Evolutionary conservation across 345 rosid species (phyloP).

Genomic region (Rhodomyrtus tomentosa): DNA sequence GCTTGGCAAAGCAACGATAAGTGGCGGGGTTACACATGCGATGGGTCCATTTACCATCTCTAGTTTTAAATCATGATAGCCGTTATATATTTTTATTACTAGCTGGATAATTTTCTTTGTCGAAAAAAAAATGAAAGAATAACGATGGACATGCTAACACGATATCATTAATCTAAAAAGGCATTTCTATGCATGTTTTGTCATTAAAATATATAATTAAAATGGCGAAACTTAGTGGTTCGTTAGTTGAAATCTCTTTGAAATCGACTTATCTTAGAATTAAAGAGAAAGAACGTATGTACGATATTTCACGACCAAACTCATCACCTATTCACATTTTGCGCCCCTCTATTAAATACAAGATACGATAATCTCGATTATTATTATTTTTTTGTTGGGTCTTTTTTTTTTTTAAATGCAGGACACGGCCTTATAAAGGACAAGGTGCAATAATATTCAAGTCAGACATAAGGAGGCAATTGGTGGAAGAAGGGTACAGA

Average conservation of each 20-base stretch:
- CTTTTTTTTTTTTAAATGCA: neutral
- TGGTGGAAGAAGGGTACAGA: constrained; percentile 7
- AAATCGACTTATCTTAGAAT: neutral
- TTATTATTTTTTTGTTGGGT: neutral
- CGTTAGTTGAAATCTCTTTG: neutral
- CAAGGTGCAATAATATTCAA: neutral
- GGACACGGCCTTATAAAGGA: neutral
- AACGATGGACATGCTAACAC: neutral
- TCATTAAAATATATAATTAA: neutral
- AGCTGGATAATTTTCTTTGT: neutral
- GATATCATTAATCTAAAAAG: neutral
- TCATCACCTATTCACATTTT: neutral
- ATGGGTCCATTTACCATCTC: no score
- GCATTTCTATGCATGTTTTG: neutral
- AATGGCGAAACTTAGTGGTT: neutral
- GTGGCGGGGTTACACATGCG: no score
- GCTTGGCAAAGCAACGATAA: no score
- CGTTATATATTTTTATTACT: neutral
- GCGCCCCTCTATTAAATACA: neutral
- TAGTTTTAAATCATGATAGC: neutral
- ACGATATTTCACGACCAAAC: neutral
- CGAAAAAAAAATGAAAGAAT: neutral
- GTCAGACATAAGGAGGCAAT: constrained; percentile 4
- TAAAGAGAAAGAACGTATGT: neutral
- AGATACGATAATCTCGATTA: neutral